These are phyloP conservation scores for Amanita pallidorosea DNA, from an alignment of 768 basidiomycete genomes.

Conservation along the genomic window DNA sequence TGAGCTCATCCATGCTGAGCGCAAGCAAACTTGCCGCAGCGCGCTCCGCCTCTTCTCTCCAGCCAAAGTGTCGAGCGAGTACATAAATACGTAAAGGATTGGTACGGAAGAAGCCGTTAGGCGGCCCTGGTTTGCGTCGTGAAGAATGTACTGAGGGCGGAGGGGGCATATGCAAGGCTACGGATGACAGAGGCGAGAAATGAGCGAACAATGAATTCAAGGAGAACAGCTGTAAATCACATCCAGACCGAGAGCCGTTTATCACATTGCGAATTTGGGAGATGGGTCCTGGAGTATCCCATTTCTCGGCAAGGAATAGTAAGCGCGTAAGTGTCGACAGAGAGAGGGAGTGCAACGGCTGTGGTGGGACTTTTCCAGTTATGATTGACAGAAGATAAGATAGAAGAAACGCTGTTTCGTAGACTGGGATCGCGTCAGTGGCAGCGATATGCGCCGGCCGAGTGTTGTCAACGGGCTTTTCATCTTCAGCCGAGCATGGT, in stretches of 20 bases:
- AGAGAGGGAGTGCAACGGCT: constrained; percentile 24
- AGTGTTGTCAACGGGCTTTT: background rate
- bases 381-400: constrained; percentile 32
- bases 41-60: constrained; percentile 38
- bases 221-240: constrained; percentile 29
- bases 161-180: constrained; percentile 20
- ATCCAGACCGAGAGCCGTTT: constrained; percentile 36
- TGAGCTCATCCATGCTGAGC: constrained; percentile 28
- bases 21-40: constrained; percentile 42
- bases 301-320: constrained; percentile 55
- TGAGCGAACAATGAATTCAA: constrained; percentile 30
- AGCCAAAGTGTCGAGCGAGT: constrained; percentile 43
- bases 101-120: constrained; percentile 29
- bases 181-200: constrained; percentile 40
- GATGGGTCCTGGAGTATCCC: constrained; percentile 27
- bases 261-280: constrained; percentile 37
- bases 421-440: constrained; percentile 18
- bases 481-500: constrained; percentile 4
- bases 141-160: background rate
- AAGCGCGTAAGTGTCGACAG: constrained; percentile 44
- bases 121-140: constrained; percentile 13
- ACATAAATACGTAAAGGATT: constrained; percentile 37
- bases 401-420: constrained; percentile 33
- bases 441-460: background rate
- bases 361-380: constrained; percentile 19